These are phyloP conservation scores for Oidiodendron maius DNA, from an alignment of 495 filamentous ascomycete species.

Conservation along the genomic window DNA sequence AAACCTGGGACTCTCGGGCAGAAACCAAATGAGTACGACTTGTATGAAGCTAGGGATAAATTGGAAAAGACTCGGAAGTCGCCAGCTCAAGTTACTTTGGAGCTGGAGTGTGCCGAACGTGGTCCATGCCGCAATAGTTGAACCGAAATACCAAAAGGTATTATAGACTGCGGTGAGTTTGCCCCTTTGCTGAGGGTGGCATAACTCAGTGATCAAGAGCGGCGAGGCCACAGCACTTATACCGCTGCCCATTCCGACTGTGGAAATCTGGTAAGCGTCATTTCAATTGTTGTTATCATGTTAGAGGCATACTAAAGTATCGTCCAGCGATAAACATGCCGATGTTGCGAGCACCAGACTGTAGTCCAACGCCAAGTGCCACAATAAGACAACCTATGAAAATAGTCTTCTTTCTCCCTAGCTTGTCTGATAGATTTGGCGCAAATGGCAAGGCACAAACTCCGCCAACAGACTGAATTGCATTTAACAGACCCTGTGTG, in stretches of 20 bases:
- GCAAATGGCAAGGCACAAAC: slow-evolving; percentile 5
- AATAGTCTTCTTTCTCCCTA: slow-evolving; percentile 12
- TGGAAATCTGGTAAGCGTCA: slow-evolving; percentile 13
- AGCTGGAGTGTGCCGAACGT: slow-evolving; percentile 19
- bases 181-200: slow-evolving; percentile 25
- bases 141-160: slow-evolving; percentile 17
- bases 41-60: slow-evolving; percentile 28
- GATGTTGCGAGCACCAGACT: slow-evolving; percentile 5
- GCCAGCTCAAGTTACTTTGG: slow-evolving; percentile 30
- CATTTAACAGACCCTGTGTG: slow-evolving; percentile 3
- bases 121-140: slow-evolving; percentile 23
- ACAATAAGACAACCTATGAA: slow-evolving; percentile 9
- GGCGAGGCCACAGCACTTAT: slow-evolving; percentile 24
- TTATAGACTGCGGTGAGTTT: slow-evolving; percentile 9
- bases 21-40: slow-evolving; percentile 27
- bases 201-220: slow-evolving; percentile 28
- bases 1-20: slow-evolving; percentile 11
- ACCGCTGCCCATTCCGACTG: slow-evolving; percentile 24
- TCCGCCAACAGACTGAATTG: slow-evolving; percentile 10
- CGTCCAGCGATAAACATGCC: slow-evolving; percentile 16
- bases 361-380: slow-evolving; percentile 9
- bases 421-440: slow-evolving; percentile 7
- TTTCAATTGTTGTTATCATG: slow-evolving; percentile 23
- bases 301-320: slow-evolving; percentile 13
- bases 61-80: slow-evolving; percentile 35